phyloP scores from a whole-genome alignment of 805 yeast genomes.

The Metschnikowia corniflorae region DNA sequence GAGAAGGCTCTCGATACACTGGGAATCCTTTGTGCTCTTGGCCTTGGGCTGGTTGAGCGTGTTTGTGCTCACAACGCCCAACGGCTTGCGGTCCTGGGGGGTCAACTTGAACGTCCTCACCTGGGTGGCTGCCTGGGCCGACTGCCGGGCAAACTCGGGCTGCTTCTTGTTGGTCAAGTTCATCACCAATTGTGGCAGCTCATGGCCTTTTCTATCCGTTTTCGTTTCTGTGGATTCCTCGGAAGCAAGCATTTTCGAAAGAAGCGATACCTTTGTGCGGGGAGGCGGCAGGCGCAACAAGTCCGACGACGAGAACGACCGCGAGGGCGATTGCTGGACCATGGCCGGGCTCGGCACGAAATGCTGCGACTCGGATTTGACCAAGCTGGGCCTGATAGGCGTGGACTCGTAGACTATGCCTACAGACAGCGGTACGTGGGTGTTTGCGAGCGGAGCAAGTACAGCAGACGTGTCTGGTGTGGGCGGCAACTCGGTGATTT shows the following conservation, averaged over 20 bases:
- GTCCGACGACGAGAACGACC: constrained; percentile 14
- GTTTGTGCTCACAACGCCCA: constrained; percentile 14
- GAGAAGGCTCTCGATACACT: constrained; percentile 18
- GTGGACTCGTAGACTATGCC: constrained; percentile 9
- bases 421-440: constrained; percentile 1
- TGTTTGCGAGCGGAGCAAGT: neutral
- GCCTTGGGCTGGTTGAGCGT: constrained; percentile 2
- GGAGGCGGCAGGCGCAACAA: constrained; percentile 4
- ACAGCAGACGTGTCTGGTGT: constrained; percentile 25
- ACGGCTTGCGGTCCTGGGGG: constrained; percentile 17
- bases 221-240: constrained; percentile 2
- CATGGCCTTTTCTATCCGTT: neutral
- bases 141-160: constrained; percentile 18
- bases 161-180: constrained; percentile 19
- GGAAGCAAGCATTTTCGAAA: constrained; percentile 12
- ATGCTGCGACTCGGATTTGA: constrained; percentile 13
- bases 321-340: constrained; percentile 16
- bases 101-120: constrained; percentile 17
- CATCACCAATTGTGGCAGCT: constrained; percentile 13
- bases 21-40: constrained; percentile 15
- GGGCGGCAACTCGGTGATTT: constrained; percentile 43
- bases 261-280: constrained; percentile 5
- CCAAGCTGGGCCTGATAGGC: constrained; percentile 14
- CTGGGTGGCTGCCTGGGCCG: constrained; percentile 15
- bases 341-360: constrained; percentile 11